Conservation (phyloP, 2,329 filamentous ascomycete genomes). For the Rhynchosporium agropyri region DNA sequence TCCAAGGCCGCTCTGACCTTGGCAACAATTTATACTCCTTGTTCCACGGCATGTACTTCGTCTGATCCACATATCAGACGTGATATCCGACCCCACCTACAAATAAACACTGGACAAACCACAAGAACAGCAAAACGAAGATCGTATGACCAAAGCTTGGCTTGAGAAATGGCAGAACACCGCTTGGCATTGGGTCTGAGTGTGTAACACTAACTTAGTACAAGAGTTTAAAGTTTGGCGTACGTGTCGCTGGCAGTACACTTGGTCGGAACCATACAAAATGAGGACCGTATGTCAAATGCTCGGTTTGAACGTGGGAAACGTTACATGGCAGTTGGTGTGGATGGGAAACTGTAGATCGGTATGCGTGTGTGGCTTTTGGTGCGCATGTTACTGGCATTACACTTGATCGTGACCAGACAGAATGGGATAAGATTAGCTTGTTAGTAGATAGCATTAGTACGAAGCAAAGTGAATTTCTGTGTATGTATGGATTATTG, state of each 20-base stretch:
- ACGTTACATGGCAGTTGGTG: too few species aligned
- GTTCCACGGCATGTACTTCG: conserved; percentile 41
- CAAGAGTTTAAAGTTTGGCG: conserved; percentile 71
- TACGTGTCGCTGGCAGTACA: conserved; percentile 73
- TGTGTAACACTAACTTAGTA: conserved; percentile 73
- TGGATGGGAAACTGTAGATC: too few species aligned
- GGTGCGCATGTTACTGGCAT: too few species aligned
- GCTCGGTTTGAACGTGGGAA: too few species aligned
- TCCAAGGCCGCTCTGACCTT: conserved; percentile 42
- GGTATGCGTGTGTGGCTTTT: too few species aligned
- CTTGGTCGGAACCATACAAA: conserved; percentile 72
- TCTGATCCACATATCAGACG: conserved; percentile 44
- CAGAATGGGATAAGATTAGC: too few species aligned
- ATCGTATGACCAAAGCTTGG: conserved; percentile 70
- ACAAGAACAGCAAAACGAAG: conserved; percentile 57
- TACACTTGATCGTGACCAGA: too few species aligned
- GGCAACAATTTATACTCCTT: conserved; percentile 43
- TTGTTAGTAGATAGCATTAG: too few species aligned
- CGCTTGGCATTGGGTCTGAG: conserved; percentile 70
- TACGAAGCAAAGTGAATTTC: too few species aligned
- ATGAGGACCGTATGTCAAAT: conserved; percentile 52
- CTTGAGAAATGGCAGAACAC: conserved; percentile 59
- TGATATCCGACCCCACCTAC: conserved; percentile 39
- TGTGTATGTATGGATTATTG: too few species aligned
- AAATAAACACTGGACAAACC: conserved; percentile 43